Evolutionary conservation across 2,329 filamentous ascomycete species (phyloP), one percentile per base, ranked within the genome.

Genomic region (Cephalotrichum gorgonifer): DNA sequence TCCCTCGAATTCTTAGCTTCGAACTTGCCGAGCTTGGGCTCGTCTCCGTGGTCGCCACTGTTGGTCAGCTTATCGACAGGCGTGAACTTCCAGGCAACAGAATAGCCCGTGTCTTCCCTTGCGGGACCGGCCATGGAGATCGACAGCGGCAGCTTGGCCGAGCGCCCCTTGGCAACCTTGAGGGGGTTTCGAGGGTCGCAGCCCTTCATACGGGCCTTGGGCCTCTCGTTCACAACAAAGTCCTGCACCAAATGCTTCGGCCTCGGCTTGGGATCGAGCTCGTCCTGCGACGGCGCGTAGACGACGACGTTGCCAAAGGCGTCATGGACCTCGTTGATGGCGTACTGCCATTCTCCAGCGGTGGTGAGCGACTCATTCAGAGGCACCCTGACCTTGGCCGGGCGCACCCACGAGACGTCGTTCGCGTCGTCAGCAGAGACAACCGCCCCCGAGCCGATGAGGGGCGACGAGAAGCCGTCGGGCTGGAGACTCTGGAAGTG

Each of bases 401-500:
- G 71, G 51, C 79, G 81, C 15, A 88, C 88, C 93, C 93, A 97
- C 1, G 85, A 81, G 30, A 86, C 74, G 55, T 91, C 85, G 43
- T 85, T 74, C 27, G 79, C 73, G 35, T 70, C 75, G 12, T 75
- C 66, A 39, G 72, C 67, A 45, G 84, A 73, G 31, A 87, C 60
- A 39, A 85, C 70, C 39, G 89, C 61, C 17, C 74, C 75, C 20
- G 75, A 75, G 2, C 77, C 73, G 42, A 85, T 67, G 31, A 95
- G 71, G 1, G 89, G 88, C 1, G 88, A 95, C 3, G 78, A 73
- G 58, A 90, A 84, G 31, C 87, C 86, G 44, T 96, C 89, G 0
- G 93, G 90, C 57, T 95, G 90, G 42, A 98, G 80, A 59, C 88
- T 95, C 65, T 97, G 90, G 57, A 95, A 91, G 54, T 91, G 88